phyloP scores from a whole-genome alignment of 257 asterid species.

The Avicennia marina region DNA sequence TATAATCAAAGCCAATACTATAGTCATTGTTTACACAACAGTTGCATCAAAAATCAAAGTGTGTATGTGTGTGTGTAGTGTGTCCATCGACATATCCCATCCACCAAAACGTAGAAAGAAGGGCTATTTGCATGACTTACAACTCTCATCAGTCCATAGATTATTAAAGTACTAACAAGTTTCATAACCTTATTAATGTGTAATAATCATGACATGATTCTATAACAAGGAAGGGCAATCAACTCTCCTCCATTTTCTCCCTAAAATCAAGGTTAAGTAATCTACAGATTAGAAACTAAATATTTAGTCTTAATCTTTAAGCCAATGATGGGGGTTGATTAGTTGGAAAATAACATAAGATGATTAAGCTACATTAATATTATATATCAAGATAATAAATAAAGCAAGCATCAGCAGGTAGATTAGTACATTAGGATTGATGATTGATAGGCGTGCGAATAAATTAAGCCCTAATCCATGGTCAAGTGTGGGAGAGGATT shows the following conservation, averaged over 20 bases:
- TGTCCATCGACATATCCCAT: neutral
- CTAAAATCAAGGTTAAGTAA: slow-evolving; percentile 15
- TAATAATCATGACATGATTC: no score
- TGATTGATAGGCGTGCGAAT: slow-evolving; percentile 22
- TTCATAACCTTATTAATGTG: no score
- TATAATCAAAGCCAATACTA: no score
- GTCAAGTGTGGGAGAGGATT: slow-evolving; percentile 10
- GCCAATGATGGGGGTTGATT: slow-evolving; percentile 19
- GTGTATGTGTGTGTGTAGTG: no score
- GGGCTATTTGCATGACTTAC: neutral
- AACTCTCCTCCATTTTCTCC: neutral
- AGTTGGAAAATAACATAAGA: slow-evolving; percentile 14
- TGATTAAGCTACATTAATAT: slow-evolving; percentile 2
- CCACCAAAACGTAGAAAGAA: neutral
- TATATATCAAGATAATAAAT: slow-evolving; percentile 10
- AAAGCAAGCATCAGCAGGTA: slow-evolving; percentile 23
- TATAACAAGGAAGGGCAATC: slow-evolving; percentile 1
- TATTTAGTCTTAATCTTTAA: slow-evolving; percentile 17
- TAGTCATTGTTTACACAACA: no score
- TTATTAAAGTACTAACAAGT: neutral
- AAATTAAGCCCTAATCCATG: slow-evolving; percentile 23
- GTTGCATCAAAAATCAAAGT: no score
- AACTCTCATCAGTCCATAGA: neutral
- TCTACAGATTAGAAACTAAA: neutral
- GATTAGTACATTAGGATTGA: slow-evolving; percentile 19